phyloP scores from a whole-genome alignment of 345 rosid species.

The Triadica sebifera region DNA sequence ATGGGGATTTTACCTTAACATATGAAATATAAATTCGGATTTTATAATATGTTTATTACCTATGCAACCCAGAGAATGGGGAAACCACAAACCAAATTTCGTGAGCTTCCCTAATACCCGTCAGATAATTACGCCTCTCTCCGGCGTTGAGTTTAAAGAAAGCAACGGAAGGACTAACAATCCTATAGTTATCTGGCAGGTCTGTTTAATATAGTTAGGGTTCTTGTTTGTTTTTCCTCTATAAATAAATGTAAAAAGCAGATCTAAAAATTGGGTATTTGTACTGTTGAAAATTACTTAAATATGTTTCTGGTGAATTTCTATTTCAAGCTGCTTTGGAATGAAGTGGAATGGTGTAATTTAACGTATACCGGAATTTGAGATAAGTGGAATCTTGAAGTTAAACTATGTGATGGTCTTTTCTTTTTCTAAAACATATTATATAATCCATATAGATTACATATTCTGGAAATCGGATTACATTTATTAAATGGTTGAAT shows the following conservation, averaged over 20 bases:
- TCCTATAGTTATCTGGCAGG: slow-evolving; percentile 32
- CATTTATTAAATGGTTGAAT: neutral
- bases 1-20: too few species aligned
- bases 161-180: slow-evolving; percentile 28
- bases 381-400: too few species aligned
- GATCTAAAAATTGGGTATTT: neutral
- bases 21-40: too few species aligned
- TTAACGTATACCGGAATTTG: neutral
- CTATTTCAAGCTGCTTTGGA: neutral
- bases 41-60: too few species aligned
- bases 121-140: neutral
- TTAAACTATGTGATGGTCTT: too few species aligned
- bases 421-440: too few species aligned
- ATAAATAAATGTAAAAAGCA: too few species aligned
- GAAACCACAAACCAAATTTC: slow-evolving; percentile 3
- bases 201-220: neutral
- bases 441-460: too few species aligned
- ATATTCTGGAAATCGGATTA: neutral
- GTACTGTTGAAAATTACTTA: neutral
- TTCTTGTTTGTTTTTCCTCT: neutral
- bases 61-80: neutral
- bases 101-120: slow-evolving; percentile 21
- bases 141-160: slow-evolving; percentile 19
- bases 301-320: neutral
- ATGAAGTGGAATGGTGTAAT: neutral